Conservation (phyloP, 2,329 filamentous ascomycete genomes). For the Akanthomyces muscarius region DNA sequence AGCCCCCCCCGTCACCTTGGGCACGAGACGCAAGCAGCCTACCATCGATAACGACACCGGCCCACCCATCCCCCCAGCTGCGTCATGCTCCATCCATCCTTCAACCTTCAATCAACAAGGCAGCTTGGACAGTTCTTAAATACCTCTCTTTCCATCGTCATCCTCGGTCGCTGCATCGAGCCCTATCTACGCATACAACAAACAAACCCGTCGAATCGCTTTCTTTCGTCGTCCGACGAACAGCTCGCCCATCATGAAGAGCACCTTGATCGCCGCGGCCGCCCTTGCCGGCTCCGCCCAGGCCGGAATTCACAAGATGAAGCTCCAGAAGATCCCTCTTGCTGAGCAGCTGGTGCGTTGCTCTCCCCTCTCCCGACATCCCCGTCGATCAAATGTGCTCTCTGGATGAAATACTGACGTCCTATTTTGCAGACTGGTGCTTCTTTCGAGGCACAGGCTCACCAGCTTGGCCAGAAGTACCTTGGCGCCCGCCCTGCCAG, state of each 20-base stretch:
- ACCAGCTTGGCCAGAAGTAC: slow-evolving; percentile 91
- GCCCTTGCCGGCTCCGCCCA: slow-evolving; percentile 78
- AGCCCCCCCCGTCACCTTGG: not conserved
- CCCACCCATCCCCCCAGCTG: slow-evolving; percentile 15
- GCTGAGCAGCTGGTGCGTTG: slow-evolving; percentile 81
- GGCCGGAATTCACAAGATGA: slow-evolving; percentile 90
- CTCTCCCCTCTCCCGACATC: not conserved
- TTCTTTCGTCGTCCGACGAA: not conserved
- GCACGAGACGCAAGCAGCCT: slow-evolving; percentile 16
- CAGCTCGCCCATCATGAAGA: slow-evolving; percentile 69
- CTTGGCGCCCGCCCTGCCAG: slow-evolving; percentile 69
- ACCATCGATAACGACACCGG: slow-evolving; percentile 16
- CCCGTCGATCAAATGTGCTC: not conserved
- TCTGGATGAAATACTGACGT: slow-evolving; percentile 2
- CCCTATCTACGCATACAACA: not conserved
- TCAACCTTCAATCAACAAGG: slow-evolving; percentile 14
- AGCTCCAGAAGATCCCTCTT: slow-evolving; percentile 93
- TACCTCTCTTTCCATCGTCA: slow-evolving; percentile 5
- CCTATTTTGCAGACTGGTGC: slow-evolving; percentile 57
- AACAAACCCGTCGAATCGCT: not conserved
- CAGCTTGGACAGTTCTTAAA: not conserved
- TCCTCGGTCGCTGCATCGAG: slow-evolving; percentile 14
- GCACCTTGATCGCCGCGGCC: slow-evolving; percentile 72
- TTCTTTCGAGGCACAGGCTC: slow-evolving; percentile 76
- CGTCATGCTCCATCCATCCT: slow-evolving; percentile 17